phyloP scores from a whole-genome alignment of 2,329 filamentous ascomycete genomes.

The Phoma herbarum region DNA sequence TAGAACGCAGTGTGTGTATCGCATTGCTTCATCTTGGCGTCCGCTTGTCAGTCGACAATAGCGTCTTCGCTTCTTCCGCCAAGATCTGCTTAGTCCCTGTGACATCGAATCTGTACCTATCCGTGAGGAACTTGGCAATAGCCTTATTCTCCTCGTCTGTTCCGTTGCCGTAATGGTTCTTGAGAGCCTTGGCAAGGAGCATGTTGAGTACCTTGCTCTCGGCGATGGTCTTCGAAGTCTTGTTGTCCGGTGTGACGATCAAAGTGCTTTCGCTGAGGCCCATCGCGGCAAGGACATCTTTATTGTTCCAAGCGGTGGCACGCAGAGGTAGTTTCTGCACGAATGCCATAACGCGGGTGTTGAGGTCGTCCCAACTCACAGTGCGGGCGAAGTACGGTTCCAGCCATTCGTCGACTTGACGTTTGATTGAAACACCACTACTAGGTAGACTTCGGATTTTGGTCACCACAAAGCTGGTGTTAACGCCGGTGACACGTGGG shows the following conservation, averaged over 20 bases:
- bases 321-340: slow-evolving; percentile 29
- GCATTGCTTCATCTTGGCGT: neutral
- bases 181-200: slow-evolving; percentile 35
- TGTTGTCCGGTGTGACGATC: slow-evolving; percentile 11
- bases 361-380: slow-evolving; percentile 28
- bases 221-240: slow-evolving; percentile 15
- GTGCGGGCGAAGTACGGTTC: slow-evolving; percentile 25
- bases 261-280: slow-evolving; percentile 27
- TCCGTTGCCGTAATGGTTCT: slow-evolving; percentile 28
- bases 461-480: neutral
- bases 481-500: neutral
- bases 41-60: slow-evolving; percentile 25
- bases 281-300: slow-evolving; percentile 38
- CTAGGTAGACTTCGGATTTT: neutral
- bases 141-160: slow-evolving; percentile 30
- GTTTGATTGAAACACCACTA: neutral
- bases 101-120: slow-evolving; percentile 29
- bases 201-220: slow-evolving; percentile 27
- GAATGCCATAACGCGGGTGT: slow-evolving; percentile 31
- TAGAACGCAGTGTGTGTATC: neutral
- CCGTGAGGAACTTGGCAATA: slow-evolving; percentile 31
- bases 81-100: slow-evolving; percentile 3
- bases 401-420: slow-evolving; percentile 26
- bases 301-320: slow-evolving; percentile 31
- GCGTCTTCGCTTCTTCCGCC: slow-evolving; percentile 6